Conservation (phyloP, 768 basidiomycete genomes). For the Cantharellus anzutake region DNA sequence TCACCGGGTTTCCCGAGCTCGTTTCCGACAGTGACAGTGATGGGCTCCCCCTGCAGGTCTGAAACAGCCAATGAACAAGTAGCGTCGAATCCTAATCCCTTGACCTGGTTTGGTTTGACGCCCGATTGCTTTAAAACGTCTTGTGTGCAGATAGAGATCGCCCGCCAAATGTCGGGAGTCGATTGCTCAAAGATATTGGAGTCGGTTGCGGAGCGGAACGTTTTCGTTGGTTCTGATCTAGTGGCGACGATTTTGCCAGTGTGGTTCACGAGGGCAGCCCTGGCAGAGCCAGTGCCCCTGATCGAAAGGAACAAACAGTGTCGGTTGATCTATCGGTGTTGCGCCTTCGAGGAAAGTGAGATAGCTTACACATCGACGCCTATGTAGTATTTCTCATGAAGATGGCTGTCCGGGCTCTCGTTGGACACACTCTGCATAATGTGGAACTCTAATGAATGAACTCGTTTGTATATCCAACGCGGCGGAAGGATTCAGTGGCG, state of each 20-base stretch:
- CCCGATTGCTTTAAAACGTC: constrained; percentile 32
- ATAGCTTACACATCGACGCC: constrained; percentile 26
- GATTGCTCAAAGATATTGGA: constrained; percentile 95
- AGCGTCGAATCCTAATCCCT: constrained; percentile 87
- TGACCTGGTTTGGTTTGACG: constrained; percentile 40
- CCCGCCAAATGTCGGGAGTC: constrained; percentile 68
- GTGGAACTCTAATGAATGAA: too few relatives aligned
- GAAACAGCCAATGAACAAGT: constrained; percentile 90
- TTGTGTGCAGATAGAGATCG: constrained; percentile 41
- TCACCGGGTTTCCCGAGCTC: constrained; percentile 45
- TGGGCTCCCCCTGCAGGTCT: constrained; percentile 49
- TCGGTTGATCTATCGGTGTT: neutral
- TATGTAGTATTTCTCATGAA: constrained; percentile 18
- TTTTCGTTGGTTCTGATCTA: constrained; percentile 61
- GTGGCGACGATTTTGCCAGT: constrained; percentile 60
- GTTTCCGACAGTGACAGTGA: constrained; percentile 53
- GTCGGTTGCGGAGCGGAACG: constrained; percentile 69
- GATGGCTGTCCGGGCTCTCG: neutral
- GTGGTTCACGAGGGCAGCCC: constrained; percentile 58
- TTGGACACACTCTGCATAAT: too few relatives aligned
- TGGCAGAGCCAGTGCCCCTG: constrained; percentile 86
- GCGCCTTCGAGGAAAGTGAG: neutral
- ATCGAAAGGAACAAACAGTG: neutral
- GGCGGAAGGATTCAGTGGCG: too few relatives aligned
- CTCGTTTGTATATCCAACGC: too few relatives aligned